Evolutionary conservation across 352 stramenopile species (phyloP).

Genomic region (Peronospora tabacina): DNA sequence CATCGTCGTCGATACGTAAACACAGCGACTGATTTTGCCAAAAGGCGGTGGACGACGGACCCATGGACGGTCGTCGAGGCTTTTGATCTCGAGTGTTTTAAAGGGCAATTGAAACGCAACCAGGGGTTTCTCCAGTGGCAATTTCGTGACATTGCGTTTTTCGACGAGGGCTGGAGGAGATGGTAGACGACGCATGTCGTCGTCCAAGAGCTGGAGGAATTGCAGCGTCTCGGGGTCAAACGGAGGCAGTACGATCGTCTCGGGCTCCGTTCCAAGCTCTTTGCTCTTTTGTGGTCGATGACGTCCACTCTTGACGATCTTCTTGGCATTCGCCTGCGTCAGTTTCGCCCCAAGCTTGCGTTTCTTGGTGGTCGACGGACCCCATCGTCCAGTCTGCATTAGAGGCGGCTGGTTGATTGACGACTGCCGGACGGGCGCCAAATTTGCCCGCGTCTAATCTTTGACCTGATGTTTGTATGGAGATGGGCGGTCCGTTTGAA

Average conservation of each 20-base stretch:
- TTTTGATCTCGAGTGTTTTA: conserved; percentile 29
- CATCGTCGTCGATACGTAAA: conserved; percentile 60
- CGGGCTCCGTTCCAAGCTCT: conserved; percentile 1
- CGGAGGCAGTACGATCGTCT: neutral
- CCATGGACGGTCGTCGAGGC: conserved; percentile 39
- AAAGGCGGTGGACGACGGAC: conserved; percentile 50
- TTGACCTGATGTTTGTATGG: conserved; percentile 22
- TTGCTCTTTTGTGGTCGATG: conserved; percentile 12
- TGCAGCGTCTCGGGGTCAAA: conserved; percentile 19
- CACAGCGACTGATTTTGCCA: conserved; percentile 59
- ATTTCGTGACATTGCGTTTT: conserved; percentile 2
- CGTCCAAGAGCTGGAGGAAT: conserved; percentile 28
- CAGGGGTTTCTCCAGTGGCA: conserved; percentile 5
- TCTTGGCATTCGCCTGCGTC: conserved; percentile 1
- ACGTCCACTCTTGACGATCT: conserved; percentile 9
- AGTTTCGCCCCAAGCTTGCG: conserved; percentile 15
- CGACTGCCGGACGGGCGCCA: conserved; percentile 22
- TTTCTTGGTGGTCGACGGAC: conserved; percentile 16
- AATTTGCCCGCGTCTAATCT: conserved; percentile 22
- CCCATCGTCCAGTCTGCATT: conserved; percentile 6
- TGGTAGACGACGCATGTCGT: conserved; percentile 18
- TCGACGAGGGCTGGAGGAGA: conserved; percentile 9
- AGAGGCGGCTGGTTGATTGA: conserved; percentile 23
- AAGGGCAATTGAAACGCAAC: conserved; percentile 36
- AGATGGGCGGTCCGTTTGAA: neutral